phyloP scores from a whole-genome alignment of 1,284 basidiomycete species.

The Heterobasidion irregulare region DNA sequence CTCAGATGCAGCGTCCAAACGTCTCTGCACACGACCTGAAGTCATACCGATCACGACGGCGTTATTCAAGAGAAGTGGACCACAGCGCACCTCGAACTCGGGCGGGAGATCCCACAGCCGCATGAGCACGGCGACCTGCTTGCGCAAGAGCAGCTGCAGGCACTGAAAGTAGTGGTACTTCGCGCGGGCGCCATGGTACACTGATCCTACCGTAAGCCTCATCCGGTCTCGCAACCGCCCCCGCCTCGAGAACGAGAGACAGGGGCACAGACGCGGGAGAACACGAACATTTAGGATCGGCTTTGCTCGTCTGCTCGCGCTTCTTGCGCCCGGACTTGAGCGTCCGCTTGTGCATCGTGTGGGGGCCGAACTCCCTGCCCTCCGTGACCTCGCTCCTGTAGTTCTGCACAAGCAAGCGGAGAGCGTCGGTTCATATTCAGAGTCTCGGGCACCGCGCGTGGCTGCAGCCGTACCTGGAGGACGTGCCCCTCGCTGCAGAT shows the following conservation, averaged over 20 bases:
- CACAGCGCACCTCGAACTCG: conserved; percentile 64
- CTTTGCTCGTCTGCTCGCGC: conserved; percentile 37
- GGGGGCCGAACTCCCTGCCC: conserved; percentile 45
- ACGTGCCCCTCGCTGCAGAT: conserved; percentile 76
- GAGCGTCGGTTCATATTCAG: neutral
- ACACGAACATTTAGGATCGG: conserved; percentile 48
- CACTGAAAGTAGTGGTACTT: conserved; percentile 77
- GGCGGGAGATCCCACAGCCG: conserved; percentile 65
- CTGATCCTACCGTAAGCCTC: conserved; percentile 28
- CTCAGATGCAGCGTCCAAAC: conserved; percentile 74
- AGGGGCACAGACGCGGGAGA: neutral
- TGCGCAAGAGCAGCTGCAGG: conserved; percentile 69
- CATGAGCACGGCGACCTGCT: conserved; percentile 61
- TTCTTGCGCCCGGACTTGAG: conserved; percentile 46
- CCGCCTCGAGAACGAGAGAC: neutral
- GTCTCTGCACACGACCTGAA: conserved; percentile 72
- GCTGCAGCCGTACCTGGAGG: conserved; percentile 43
- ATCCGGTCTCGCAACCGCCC: neutral
- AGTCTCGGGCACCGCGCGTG: conserved; percentile 5
- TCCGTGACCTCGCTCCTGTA: conserved; percentile 69
- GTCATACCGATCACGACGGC: neutral
- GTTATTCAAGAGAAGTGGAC: neutral
- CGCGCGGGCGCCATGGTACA: conserved; percentile 73
- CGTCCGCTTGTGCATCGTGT: conserved; percentile 52
- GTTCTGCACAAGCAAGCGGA: conserved; percentile 35